Base-by-base conservation (phyloP, 2,329 filamentous ascomycete genomes). In the Nannizziopsis barbatae region DNA sequence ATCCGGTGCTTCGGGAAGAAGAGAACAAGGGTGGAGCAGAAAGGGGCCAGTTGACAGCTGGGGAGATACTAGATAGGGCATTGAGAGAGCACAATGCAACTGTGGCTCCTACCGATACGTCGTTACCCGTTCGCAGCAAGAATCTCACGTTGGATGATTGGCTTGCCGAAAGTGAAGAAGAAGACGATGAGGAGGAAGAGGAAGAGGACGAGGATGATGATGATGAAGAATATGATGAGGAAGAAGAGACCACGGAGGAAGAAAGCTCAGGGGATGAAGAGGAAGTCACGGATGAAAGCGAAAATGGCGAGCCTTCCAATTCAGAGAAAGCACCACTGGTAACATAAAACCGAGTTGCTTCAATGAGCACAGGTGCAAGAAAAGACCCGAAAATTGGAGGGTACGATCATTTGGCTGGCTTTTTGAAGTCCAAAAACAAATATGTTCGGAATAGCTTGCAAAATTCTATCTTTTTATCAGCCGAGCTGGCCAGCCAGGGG, bases 81-180 rank as follows among this genome's bases (percentile, higher is more conserved):
- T 60, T 72, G 5, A 64, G 60, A 45, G 66, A 70, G 42, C 67
- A 70, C 53, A 62, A 67, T 53, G 58, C 53, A 31, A 51, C 58
- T 6, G 50, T 57, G 15, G 17, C 30, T 11, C 20, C n/a, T 10
- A 27, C 20, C 15, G 38, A 27, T 30, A 57, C 7, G 50, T 79
- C 15, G 3, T 20, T 44, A 15, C 22, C 20, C 20, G 46, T 40
- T 37, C 58, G 9, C 50, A 59, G 17, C 12, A 80, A 80, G 45
- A 79, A 79, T 36, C 95, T 94, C 75, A 86, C 83, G 15, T 69
- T 98, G 53, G 88, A 96, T 69, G 87, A 95, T 63, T 96, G 92
- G 89, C 72, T 96, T 49, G 87, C 83, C 3, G 84, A 87, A 59
- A 80, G 79, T 38, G 77, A 80, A 12, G 73, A 71, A 22, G 71